Evolutionary conservation across 805 yeast species (phyloP), one percentile per base, ranked within the genome.

Genomic region (Candida jianshihensis): DNA sequence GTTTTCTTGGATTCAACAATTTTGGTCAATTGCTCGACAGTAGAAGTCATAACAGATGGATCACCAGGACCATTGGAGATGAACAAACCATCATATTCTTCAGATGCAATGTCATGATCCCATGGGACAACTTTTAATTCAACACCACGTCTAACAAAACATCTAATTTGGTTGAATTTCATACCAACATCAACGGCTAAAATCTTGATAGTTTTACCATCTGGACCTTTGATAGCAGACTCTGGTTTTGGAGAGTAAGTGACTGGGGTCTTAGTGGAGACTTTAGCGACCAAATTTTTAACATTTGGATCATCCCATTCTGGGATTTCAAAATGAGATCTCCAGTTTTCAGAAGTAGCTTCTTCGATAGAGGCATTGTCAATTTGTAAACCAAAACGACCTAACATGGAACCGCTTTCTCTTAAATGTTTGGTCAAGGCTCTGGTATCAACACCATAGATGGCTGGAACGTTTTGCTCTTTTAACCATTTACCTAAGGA

Each of bases 31-130:
- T 73, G 78, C 28, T 64, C 70, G 25, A 82, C 82, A 41, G 87
- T 74, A 16, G 70, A 73, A 31, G 76, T 61, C 77, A 92, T 72
- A 39, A 84, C 86, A 30, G 92, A 75, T 39, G 99, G 99, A 66
- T 92, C 97, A 75, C 99, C 99, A 20, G 99, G 99, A 69, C 99
- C 99, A 64, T 92, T 92, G 38, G 97, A 89, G 47, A 90, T 70
- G 64, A 92, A 92, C 53, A 92, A 71, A 70, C 98, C 99, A 61
- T 92, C 98, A 59, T 82, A 92, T 44, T 78, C 71, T 62, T 87
- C 95, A 34, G 63, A 54, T 43, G 83, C 68, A 60, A 83, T 81
- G 62, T 88, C 95, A 57, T 88, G 79, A 60, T 92, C 81, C 89
- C 90, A 90, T 42, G 98, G 97, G 33, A 92, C 97, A 38, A 92